These are phyloP conservation scores for Alternaria conjuncta DNA, from an alignment of 2,329 filamentous ascomycete genomes.

Conservation along the genomic window DNA sequence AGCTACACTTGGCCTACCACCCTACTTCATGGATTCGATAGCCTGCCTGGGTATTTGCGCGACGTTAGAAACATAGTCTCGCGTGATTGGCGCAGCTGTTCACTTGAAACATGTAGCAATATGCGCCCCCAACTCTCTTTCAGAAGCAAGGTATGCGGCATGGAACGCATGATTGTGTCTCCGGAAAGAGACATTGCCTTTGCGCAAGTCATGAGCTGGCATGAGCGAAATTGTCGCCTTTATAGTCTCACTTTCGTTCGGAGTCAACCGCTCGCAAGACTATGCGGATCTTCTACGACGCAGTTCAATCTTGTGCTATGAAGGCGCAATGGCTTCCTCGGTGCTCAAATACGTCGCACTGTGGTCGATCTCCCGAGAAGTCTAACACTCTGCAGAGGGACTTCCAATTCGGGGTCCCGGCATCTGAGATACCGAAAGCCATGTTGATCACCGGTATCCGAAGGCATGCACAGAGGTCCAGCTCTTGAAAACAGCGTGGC, in stretches of 20 bases:
- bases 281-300: not conserved
- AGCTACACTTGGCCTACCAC: constrained; percentile 6
- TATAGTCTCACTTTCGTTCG: not conserved
- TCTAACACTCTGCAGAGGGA: not conserved
- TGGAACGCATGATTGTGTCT: not conserved
- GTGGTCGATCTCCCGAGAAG: not conserved
- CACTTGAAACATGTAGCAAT: constrained; percentile 19
- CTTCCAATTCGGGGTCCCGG: not conserved
- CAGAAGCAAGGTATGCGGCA: constrained; percentile 8
- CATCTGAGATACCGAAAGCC: not conserved
- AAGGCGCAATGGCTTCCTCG: not conserved
- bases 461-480: not conserved
- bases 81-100: constrained; percentile 15
- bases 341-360: not conserved
- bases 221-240: not conserved
- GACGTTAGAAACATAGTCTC: constrained; percentile 2
- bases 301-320: not conserved
- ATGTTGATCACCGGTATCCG: not conserved
- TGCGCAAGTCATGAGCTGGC: not conserved
- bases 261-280: not conserved
- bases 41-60: constrained; percentile 9
- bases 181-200: not conserved
- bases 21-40: constrained; percentile 12
- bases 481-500: not conserved
- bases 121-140: constrained; percentile 2